phyloP scores from a whole-genome alignment of 495 filamentous ascomycete species.

The Sordaria brevicollis region DNA sequence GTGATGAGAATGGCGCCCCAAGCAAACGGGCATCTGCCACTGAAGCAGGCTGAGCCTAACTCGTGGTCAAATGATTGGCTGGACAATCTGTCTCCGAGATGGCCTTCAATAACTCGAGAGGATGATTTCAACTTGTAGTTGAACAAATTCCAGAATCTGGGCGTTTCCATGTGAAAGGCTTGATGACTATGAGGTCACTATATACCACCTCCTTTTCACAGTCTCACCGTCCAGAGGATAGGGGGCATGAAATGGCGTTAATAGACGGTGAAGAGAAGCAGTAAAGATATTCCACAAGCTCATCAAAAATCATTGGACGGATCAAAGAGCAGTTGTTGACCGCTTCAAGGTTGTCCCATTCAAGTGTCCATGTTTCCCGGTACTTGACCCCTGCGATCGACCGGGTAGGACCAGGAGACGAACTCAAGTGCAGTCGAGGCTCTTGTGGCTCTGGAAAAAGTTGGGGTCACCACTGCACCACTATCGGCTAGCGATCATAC shows the following conservation, averaged over 20 bases:
- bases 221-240: background rate
- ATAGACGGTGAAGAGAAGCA: background rate
- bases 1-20: background rate
- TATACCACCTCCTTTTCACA: background rate
- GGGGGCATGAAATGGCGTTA: background rate
- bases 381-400: background rate
- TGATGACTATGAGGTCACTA: background rate
- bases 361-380: background rate
- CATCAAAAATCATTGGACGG: background rate
- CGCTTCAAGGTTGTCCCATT: background rate
- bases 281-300: background rate
- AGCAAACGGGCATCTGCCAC: background rate
- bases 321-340: background rate
- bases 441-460: background rate
- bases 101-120: too few relatives aligned
- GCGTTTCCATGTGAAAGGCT: background rate
- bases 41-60: constrained; percentile 2
- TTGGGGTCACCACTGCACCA: background rate
- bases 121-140: background rate
- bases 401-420: background rate
- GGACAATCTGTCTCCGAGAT: background rate
- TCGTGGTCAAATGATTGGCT: constrained; percentile 17
- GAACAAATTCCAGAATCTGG: background rate
- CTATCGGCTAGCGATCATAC: background rate
- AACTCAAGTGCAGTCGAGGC: background rate